Evolutionary conservation across 495 filamentous ascomycete genomes (phyloP).

Genomic region (Penicillium dipodomyicola): DNA sequence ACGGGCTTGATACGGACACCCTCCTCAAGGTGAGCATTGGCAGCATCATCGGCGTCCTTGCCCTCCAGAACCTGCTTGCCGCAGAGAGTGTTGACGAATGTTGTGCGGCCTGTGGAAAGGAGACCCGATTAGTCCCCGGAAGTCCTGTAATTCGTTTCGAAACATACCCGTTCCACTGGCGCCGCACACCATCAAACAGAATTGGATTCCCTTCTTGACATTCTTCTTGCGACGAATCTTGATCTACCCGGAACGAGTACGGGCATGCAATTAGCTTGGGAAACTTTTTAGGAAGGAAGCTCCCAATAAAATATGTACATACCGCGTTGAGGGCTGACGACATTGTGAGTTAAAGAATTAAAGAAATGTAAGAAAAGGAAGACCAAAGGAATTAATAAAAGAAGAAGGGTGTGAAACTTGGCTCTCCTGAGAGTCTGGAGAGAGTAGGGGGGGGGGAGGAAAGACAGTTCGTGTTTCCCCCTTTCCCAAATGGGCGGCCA

Average conservation of each 20-base stretch:
- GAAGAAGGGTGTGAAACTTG: conserved; percentile 21
- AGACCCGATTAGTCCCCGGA: conserved; percentile 23
- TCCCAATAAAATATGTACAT: conserved; percentile 42
- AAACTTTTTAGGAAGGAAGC: conserved; percentile 35
- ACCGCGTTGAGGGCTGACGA: conserved; percentile 62
- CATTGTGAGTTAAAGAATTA: conserved; percentile 46
- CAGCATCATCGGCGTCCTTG: conserved; percentile 88
- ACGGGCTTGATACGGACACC: conserved; percentile 97
- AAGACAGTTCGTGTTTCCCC: conserved; percentile 36
- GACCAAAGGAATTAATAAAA: conserved; percentile 22
- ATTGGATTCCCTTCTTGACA: conserved; percentile 99
- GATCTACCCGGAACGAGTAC: conserved; percentile 52
- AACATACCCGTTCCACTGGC: conserved; percentile 92
- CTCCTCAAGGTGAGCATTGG: conserved; percentile 87
- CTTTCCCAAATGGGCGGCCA: conserved; percentile 30
- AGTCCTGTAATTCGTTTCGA: conserved; percentile 20
- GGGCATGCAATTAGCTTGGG: conserved; percentile 26
- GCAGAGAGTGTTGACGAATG: conserved; percentile 99
- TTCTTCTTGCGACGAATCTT: conserved; percentile 99
- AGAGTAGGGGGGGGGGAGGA: conserved; percentile 16
- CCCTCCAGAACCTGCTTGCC: conserved; percentile 83
- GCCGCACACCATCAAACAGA: conserved; percentile 99
- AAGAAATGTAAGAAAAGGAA: conserved; percentile 23
- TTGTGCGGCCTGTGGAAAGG: conserved; percentile 73
- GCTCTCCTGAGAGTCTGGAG: conserved; percentile 20